Conservation (phyloP, 2,329 filamentous ascomycete species). For the Grosmannia clavigera region DNA sequence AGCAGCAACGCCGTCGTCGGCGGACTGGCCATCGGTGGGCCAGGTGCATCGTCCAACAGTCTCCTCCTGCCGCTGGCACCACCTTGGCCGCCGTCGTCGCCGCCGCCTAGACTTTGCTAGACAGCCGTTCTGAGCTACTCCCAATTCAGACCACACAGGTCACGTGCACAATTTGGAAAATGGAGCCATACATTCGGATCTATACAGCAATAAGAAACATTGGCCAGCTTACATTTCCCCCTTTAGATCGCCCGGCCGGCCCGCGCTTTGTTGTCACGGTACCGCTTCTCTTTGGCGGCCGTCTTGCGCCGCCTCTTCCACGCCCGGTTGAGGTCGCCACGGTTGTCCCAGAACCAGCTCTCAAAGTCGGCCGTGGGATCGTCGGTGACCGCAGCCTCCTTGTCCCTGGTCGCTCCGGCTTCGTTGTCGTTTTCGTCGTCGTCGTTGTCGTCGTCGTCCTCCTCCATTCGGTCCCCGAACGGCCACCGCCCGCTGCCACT, state of each 20-base stretch:
- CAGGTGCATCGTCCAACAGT: conserved; percentile 1
- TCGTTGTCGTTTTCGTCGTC: conserved; percentile 17
- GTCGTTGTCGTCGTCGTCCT: conserved; percentile 18
- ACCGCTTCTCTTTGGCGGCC: conserved; percentile 53
- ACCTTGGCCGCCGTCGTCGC: not conserved
- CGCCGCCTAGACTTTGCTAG: not conserved
- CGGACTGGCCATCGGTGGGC: not conserved
- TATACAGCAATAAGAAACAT: not conserved
- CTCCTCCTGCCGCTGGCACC: conserved; percentile 1
- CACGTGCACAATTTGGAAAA: no score
- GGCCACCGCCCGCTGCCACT: conserved; percentile 33
- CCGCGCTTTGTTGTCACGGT: conserved; percentile 47
- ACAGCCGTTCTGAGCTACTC: not conserved
- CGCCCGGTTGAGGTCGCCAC: conserved; percentile 50
- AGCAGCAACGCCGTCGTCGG: not conserved
- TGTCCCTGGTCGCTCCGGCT: conserved; percentile 7
- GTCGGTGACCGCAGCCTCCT: conserved; percentile 12
- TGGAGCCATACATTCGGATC: no score
- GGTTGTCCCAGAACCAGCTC: conserved; percentile 56
- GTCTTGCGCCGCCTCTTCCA: conserved; percentile 55
- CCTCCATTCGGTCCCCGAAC: conserved; percentile 27
- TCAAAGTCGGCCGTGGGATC: conserved; percentile 41
- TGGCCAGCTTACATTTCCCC: no score
- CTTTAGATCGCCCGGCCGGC: conserved; percentile 24
- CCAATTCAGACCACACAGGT: no score